Percentiles rank a stretch among this genome's conserved stretches.
Conservation (phyloP, 83 land plant genomes). For the Picea mariana region DNA sequence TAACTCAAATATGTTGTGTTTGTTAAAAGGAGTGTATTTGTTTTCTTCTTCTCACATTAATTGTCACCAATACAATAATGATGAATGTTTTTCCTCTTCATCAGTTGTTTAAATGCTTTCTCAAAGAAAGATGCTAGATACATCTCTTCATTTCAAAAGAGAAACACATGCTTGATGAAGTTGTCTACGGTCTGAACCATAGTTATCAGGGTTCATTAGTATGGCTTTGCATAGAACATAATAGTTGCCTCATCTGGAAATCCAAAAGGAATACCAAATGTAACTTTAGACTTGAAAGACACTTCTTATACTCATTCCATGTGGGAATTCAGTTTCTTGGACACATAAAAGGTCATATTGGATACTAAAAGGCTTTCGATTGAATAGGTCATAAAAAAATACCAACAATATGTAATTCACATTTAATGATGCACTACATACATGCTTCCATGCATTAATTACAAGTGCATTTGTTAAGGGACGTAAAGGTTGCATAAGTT, state of each 20-base stretch:
- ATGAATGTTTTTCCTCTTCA: background rate
- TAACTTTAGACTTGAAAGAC: constrained; percentile 76
- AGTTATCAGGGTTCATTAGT: no score
- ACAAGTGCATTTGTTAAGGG: constrained; percentile 83
- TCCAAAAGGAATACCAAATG: constrained; percentile 55
- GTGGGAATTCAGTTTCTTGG: constrained; percentile 84
- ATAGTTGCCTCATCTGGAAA: constrained; percentile 48
- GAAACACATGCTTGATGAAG: background rate
- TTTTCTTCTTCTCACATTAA: background rate
- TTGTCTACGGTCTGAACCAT: no score
- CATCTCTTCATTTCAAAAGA: no score
- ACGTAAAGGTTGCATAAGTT: constrained; percentile 82
- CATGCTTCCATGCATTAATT: constrained; percentile 72
- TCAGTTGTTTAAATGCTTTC: background rate
- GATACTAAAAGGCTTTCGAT: constrained; percentile 61
- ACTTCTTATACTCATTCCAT: constrained; percentile 72
- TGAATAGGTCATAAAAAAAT: constrained; percentile 55
- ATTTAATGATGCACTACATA: constrained; percentile 89
- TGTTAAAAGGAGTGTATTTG: background rate
- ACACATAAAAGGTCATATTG: constrained; percentile 72
- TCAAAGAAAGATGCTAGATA: no score
- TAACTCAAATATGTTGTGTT: background rate
- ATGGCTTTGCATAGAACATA: constrained; percentile 84
- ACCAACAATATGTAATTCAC: constrained; percentile 77
- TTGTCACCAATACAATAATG: background rate